A percentile compares a stretch with the other conserved stretches of the same genome.
phyloP scores from a whole-genome alignment of 2,329 filamentous ascomycete species.

The Xylaria digitata region DNA sequence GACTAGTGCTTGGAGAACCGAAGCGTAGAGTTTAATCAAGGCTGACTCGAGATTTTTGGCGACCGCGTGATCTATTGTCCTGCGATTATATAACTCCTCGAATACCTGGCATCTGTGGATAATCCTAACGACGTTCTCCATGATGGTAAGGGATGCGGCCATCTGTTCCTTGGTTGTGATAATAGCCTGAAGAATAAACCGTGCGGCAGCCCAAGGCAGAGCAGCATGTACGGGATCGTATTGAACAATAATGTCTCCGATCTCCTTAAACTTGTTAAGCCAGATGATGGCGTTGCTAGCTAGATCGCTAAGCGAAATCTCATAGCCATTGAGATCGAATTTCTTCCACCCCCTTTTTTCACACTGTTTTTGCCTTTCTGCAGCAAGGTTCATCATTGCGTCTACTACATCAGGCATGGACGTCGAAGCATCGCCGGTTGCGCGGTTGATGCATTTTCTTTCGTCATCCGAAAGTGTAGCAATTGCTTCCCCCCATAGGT shows the following conservation, averaged over 20 bases:
- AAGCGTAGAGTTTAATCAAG: conserved; percentile 24
- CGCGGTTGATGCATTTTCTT: neutral
- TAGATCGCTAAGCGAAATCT: conserved; percentile 8
- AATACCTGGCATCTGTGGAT: conserved; percentile 30
- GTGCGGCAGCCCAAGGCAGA: conserved; percentile 9
- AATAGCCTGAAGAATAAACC: conserved; percentile 19
- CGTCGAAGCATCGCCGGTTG: neutral
- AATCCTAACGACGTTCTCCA: conserved; percentile 20
- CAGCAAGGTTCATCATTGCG: conserved; percentile 14
- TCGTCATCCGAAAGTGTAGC: conserved; percentile 20
- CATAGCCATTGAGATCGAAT: neutral
- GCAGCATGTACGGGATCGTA: conserved; percentile 17
- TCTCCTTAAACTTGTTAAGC: conserved; percentile 10
- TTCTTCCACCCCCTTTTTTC: conserved; percentile 5
- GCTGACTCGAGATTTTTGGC: conserved; percentile 23
- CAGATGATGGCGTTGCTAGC: conserved; percentile 19
- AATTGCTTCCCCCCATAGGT: conserved; percentile 27
- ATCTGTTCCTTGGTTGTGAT: conserved; percentile 16
- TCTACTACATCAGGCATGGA: neutral
- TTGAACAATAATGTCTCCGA: conserved; percentile 13
- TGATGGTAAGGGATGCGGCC: conserved; percentile 12
- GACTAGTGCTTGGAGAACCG: conserved; percentile 20
- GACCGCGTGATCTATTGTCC: conserved; percentile 4
- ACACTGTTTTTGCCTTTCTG: conserved; percentile 12
- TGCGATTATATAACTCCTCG: conserved; percentile 28